Percentiles rank a stretch among this genome's conserved stretches.
These are phyloP conservation scores for Penicillium maclennaniae DNA, from an alignment of 495 filamentous ascomycete species.

Conservation along the genomic window DNA sequence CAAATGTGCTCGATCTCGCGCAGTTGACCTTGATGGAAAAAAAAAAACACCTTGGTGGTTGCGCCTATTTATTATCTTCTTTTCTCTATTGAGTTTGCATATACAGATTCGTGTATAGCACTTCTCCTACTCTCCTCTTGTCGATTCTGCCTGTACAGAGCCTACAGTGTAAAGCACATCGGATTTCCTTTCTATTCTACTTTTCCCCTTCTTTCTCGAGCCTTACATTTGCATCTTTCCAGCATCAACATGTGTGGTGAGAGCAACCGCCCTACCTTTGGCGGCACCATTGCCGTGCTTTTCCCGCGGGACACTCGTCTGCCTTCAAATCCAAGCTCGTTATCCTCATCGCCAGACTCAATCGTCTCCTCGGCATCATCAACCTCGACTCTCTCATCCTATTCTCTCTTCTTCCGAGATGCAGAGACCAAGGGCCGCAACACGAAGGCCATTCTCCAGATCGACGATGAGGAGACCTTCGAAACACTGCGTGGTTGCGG, in stretches of 20 bases:
- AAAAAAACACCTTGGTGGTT: slow-evolving; percentile 9
- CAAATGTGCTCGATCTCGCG: slow-evolving; percentile 26
- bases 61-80: neutral
- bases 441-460: slow-evolving; percentile 31
- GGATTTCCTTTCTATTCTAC: neutral
- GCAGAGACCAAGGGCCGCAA: slow-evolving; percentile 6
- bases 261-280: slow-evolving; percentile 18
- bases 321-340: slow-evolving; percentile 19
- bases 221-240: neutral
- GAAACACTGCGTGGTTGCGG: slow-evolving; percentile 8
- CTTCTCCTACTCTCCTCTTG: neutral
- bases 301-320: slow-evolving; percentile 17
- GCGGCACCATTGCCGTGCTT: slow-evolving; percentile 27
- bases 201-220: neutral
- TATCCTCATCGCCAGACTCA: slow-evolving; percentile 28
- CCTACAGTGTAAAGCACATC: neutral
- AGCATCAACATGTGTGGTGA: slow-evolving; percentile 23
- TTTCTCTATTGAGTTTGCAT: neutral
- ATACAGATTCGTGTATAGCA: neutral
- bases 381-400: slow-evolving; percentile 21
- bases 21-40: neutral
- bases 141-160: neutral
- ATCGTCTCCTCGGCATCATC: slow-evolving; percentile 17
- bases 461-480: slow-evolving; percentile 24
- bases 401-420: slow-evolving; percentile 36